Percentiles rank a stretch among this genome's conserved stretches.
Conservation (phyloP, 2,329 filamentous ascomycete genomes). For the Fusarium anguioides region DNA sequence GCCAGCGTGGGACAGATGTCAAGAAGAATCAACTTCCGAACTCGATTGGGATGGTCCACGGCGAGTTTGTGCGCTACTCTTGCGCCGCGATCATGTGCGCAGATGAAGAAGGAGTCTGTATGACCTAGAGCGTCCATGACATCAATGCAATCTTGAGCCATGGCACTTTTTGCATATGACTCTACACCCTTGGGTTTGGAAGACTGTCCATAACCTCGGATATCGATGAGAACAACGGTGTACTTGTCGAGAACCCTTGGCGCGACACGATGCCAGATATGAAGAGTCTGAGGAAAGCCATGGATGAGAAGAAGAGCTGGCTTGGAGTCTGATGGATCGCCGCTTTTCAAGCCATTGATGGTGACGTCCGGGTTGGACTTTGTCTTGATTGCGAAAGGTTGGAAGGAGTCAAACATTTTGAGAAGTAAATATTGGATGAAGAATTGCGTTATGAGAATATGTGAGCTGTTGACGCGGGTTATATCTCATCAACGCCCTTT, state of each 20-base stretch:
- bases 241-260: slow-evolving; percentile 53
- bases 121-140: slow-evolving; percentile 59
- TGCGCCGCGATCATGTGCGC: slow-evolving; percentile 68
- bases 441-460: fast-evolving
- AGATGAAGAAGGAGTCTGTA: slow-evolving; percentile 56
- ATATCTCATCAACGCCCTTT: slow-evolving; percentile 14
- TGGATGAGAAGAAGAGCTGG: slow-evolving; percentile 61
- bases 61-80: slow-evolving; percentile 65
- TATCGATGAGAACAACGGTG: slow-evolving; percentile 59
- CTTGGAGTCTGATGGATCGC: slow-evolving; percentile 45
- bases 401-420: slow-evolving; percentile 55
- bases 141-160: slow-evolving; percentile 59
- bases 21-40: slow-evolving; percentile 58
- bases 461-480: background rate
- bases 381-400: slow-evolving; percentile 53
- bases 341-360: slow-evolving; percentile 58
- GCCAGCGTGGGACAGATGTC: slow-evolving; percentile 67
- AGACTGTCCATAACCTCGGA: slow-evolving; percentile 63
- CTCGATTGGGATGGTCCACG: slow-evolving; percentile 57
- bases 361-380: slow-evolving; percentile 51
- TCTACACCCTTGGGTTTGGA: slow-evolving; percentile 55
- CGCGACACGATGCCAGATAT: slow-evolving; percentile 63
- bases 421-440: no score
- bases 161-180: slow-evolving; percentile 59
- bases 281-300: slow-evolving; percentile 63